Base-by-base conservation (phyloP, 306 rosid genomes). In the Senna tora region DNA sequence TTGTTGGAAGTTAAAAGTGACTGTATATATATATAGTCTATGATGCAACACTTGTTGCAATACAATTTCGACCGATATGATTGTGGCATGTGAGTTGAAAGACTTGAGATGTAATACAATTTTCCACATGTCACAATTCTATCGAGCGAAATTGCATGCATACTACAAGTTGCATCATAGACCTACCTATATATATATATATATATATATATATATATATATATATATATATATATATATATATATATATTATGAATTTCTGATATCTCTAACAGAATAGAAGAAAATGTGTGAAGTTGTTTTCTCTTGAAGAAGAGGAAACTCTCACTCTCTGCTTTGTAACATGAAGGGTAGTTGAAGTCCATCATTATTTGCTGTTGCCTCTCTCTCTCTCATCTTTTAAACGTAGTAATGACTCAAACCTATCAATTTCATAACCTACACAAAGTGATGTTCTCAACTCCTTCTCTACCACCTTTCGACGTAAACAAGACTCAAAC, bases 391-490 rank as follows among this genome's bases (percentile, higher is more conserved):
- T 36, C 46, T 41, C 33, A 30, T 58, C 16, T 61, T 55, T 67
- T 6, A 49, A 76, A 67, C 82, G 77, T 88, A 75, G 43, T 61
- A 20, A 75, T 79, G 75, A 79, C 76, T 75, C 88, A 71, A 86
- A 83, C 46, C 2, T 1, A 5, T 43, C 20, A 19, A 46, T 3
- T 25, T 25, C 30, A 25, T 5, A 21, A 57, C 21, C 59, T 54
- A 36, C 50, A 65, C 46, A 50, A n/a, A 16, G 57, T 22, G 45
- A 19, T 78, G 38, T 25, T 12, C 10, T 16, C 13, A 39, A 19
- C 17, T 33, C 19, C 64, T 66, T 65, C 70, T 33, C 1, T 50
- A n/a, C 32, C 75, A n/a, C 32, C 75, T 61, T 54, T 59, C 54
- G 55, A 75, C 80, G 76, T 84, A 68, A 78, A 67, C 22, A 73